Base-by-base conservation (phyloP, 345 rosid species). In the Rhizophora apiculata region DNA sequence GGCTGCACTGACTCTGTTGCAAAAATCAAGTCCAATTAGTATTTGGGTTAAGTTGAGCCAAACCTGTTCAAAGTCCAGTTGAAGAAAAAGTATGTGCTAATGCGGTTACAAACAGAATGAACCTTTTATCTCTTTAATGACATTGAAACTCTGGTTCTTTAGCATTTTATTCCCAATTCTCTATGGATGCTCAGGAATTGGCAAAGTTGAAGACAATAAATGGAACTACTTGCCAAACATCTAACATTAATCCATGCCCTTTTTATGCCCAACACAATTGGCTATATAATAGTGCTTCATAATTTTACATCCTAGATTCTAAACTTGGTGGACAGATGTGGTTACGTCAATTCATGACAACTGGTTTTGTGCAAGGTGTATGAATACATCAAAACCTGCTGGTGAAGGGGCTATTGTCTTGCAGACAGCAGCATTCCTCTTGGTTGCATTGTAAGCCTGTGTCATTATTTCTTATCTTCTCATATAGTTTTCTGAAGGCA, bases 401-500 rank as follows among this genome's bases (percentile, higher is more conserved):
- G 97, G 96, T 63, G 97, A 91, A 88, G 97, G 98, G 62, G 92
- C 81, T 68, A 84, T 93, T 53, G 86, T 91, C 70, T 79, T 88
- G 82, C 97, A 88, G 81, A 86, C 96, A 0, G 70, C 85, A 6
- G 80, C 80, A 9, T 83, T 85, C 60, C 71, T 93, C 36, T 72
- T 91, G 72, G 87, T 93, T 80, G 88, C 91, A 20, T 57, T 89
- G 98, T 93, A 83, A 85, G 97, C 69, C 2, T 16, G 6, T 46
- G 3, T 56, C 30, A 11, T 51, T 68, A 34, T 6, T 43, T 68
- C 16, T 9, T 13, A 56, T 10, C 30, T 21, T 21, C 0, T 56
- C 30, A 10, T 24, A 3, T 56, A 9, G 30, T 22, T 43, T 36
- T 65, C 19, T 6, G 18, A 53, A 39, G 34, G 31, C 52, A 15